Base-by-base conservation (phyloP, 176 grass and related monocot species). In the Puya raimondii region DNA sequence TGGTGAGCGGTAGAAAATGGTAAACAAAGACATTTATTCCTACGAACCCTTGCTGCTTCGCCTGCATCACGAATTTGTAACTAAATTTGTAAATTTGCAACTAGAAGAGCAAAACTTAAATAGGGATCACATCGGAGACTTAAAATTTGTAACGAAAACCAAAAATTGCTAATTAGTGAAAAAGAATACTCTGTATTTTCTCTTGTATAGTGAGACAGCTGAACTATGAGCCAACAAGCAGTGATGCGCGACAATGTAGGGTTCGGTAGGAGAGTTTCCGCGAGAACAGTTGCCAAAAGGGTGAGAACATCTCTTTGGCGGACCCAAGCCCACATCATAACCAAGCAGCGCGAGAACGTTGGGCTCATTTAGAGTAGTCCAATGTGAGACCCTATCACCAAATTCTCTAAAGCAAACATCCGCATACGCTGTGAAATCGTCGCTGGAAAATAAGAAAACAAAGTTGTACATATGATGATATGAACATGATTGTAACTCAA, bases 371-470 rank as follows among this genome's bases (percentile, higher is more conserved):
- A 90, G 3, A 1, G 82, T 96, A 21, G 81, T 91, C 91, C 84
- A 96, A 13, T 76, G 65, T 13, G 59, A 16, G 22, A 96, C 79
- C 56, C 87, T 81, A 33, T 88, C 77, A 18, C 87, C 91, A 1
- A 96, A 90, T 59, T 90, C 76, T 26, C 47, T 57, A 48, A 90
- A 95, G 78, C 84, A 87, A 12, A 90, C 63, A 26, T 96, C 54
- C 15, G 87, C 87, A 23, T 82, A 90, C 11, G 79, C 78, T 66
- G 79, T 82, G 69, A 95, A 95, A 68, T 90, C 91, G 12, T 85
- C 79, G 17, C 87, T 90, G 70, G 15, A 23, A 22, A 25, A 48
- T 6, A 65, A 59, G 54, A 59, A 20, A 18, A 21, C 49, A 33
- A 49, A 20, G 51, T 53, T 58, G 16, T 48, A 68, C 49, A 15